These are phyloP conservation scores for Elsinoe fawcettii DNA, from an alignment of 2,329 filamentous ascomycete genomes.

Conservation along the genomic window DNA sequence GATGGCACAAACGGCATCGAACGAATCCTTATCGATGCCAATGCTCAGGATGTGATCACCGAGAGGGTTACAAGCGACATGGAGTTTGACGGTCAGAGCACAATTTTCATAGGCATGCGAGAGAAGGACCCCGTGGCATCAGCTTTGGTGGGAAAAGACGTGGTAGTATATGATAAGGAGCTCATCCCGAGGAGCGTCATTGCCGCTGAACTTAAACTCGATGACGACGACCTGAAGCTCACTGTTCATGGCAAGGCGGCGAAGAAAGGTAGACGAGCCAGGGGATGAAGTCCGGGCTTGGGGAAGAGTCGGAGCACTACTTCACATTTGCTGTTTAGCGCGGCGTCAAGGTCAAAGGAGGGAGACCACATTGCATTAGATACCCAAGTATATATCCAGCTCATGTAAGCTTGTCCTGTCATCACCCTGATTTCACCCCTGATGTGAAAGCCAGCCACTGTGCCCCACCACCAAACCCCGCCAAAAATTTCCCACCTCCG, in stretches of 20 bases:
- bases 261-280: neutral
- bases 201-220: conserved; percentile 34
- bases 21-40: conserved; percentile 30
- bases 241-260: neutral
- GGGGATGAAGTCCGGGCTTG: neutral
- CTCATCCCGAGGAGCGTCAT: conserved; percentile 38
- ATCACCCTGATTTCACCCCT: neutral
- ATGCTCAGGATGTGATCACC: conserved; percentile 31
- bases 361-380: neutral
- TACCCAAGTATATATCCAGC: conserved; percentile 6
- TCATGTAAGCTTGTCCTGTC: neutral
- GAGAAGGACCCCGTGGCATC: conserved; percentile 32
- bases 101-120: conserved; percentile 35
- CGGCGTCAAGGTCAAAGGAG: neutral
- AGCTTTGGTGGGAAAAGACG: conserved; percentile 29
- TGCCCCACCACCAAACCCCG: neutral
- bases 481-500: conserved; percentile 1
- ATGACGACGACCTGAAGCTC: conserved; percentile 33
- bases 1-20: conserved; percentile 35
- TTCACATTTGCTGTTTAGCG: neutral
- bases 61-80: conserved; percentile 25
- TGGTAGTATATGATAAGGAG: conserved; percentile 37
- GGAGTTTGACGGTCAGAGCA: conserved; percentile 22
- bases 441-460: neutral
- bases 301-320: too few species aligned